Evolutionary conservation across 225 moss, liverwort and hornwort species (phyloP), one percentile per base, ranked within the genome.

Genomic region (Bryoerythrophyllum caledonicum): DNA sequence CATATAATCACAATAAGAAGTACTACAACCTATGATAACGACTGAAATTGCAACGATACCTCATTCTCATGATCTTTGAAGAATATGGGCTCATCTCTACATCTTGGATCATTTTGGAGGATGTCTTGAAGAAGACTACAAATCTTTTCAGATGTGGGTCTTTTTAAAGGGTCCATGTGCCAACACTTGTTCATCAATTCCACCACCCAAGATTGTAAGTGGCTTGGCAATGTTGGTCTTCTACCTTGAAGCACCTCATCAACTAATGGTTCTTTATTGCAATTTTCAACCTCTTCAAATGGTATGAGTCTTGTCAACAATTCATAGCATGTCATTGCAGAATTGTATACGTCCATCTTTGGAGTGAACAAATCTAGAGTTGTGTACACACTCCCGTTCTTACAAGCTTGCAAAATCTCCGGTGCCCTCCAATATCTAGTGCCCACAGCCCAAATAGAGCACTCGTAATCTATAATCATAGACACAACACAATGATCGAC

Each of bases 71-170:
- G 46, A 15, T 15, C 4, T 5, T 46, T 15, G 14, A 16, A 46
- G 5, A 46, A 46, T 16, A 46, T 16, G 16, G 43, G 13, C 4
- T 46, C 14, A 16, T 5, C 12, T 48, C 16, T 0, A 3, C 48
- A 16, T 48, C 6, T 17, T 48, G 0, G 0, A 48, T 48, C 16
- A 48, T 17, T 5, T 1, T 0, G 1, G 0, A 1, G 5, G 1
- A 48, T 17, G 17, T 16, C 16, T 0, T 14, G 0, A 43, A 14
- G 0, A 14, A 43, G 14, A 43, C 32, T 32, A 32, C 32, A 32
- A 32, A 44, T 14, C 13, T 58, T 58, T 3, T 58, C 1, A 10
- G 58, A 71, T 0, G 4, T 28, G 7, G 71, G 58, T 4, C 41
- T 12, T 6, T 19, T 2, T 2, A 19, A 58, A 41, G 27, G 43